Conservation (phyloP, 805 yeast species). For the Metschnikowia anglica region DNA sequence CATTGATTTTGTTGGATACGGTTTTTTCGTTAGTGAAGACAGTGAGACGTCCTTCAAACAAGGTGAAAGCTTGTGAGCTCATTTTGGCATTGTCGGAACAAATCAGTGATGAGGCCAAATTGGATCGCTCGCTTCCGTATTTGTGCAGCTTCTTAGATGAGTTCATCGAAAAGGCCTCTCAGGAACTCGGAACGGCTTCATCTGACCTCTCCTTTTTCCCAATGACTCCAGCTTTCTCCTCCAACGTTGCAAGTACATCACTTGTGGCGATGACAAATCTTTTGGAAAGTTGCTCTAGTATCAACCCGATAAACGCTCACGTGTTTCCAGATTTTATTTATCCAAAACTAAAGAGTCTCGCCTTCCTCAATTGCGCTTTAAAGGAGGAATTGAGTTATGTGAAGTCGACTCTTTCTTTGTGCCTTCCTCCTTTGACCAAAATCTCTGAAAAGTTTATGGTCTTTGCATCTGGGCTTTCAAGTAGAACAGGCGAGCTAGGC, state of each 20-base stretch:
- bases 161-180: constrained; percentile 18
- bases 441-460: constrained; percentile 53
- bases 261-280: constrained; percentile 66
- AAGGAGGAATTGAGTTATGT: constrained; percentile 29
- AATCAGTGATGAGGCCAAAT: constrained; percentile 75
- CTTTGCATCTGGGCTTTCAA: constrained; percentile 18
- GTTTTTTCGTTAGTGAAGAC: constrained; percentile 62
- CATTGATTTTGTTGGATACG: constrained; percentile 56
- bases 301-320: constrained; percentile 73
- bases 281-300: constrained; percentile 56
- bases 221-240: constrained; percentile 32
- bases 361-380: constrained; percentile 29
- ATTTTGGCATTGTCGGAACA: constrained; percentile 74
- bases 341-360: constrained; percentile 54
- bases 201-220: constrained; percentile 11
- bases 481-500: constrained; percentile 15
- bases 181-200: not conserved
- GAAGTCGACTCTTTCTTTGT: constrained; percentile 66
- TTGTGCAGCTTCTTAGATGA: constrained; percentile 73
- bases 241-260: constrained; percentile 66
- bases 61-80: constrained; percentile 72
- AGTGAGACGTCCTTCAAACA: constrained; percentile 56
- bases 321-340: constrained; percentile 80
- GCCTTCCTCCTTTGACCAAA: constrained; percentile 70
- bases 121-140: constrained; percentile 84